Evolutionary conservation across 75 land plant genomes (phyloP), one percentile per base, ranked within the genome.

Genomic region (Selaginella tamariscina): DNA sequence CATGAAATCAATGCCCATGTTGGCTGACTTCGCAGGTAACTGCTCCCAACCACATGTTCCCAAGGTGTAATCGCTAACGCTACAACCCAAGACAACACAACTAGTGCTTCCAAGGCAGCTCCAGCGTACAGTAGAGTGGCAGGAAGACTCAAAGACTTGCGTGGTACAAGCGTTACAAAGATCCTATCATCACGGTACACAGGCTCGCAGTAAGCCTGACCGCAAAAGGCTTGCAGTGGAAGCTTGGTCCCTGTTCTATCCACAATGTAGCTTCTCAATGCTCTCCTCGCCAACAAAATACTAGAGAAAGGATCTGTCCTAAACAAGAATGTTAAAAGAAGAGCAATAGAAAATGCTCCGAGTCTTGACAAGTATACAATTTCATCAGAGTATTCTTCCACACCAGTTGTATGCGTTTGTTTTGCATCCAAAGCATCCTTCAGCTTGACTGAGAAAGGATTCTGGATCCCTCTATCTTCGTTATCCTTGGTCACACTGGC

Each of bases 401-500:
- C n/a, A n/a, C n/a, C 60, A 24, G 1, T 2, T 18, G 60, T 2
- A 56, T 2, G 27, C 23, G 9, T 2, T 18, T 2, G 9, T 27
- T 56, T 27, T 1, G 27, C 60, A 2, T 24, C 60, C 1, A 56
- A 27, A 2, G 60, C 60, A 24, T 56, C 27, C 9, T 27, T 2
- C 5, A 24, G 27, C 5, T 5, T 18, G 26, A 27, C 54, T 2
- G 68, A 11, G 55, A 66, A 66, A 32, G 68, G 54, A 32, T 66
- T 66, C 68, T 66, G 54, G 54, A 33, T 66, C 9, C 68, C 68
- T 21, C 68, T 39, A 24, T 66, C 68, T 31, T 66, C 68, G 0
- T 39, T 21, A 66, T 66, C 68, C 54, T 66, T 66, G 26, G 39
- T 54, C 11, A 54, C 23, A n/a, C 68, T 66, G 5, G 68, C 68